Conservation (phyloP, 306 rosid genomes). For the Ceratonia siliqua region DNA sequence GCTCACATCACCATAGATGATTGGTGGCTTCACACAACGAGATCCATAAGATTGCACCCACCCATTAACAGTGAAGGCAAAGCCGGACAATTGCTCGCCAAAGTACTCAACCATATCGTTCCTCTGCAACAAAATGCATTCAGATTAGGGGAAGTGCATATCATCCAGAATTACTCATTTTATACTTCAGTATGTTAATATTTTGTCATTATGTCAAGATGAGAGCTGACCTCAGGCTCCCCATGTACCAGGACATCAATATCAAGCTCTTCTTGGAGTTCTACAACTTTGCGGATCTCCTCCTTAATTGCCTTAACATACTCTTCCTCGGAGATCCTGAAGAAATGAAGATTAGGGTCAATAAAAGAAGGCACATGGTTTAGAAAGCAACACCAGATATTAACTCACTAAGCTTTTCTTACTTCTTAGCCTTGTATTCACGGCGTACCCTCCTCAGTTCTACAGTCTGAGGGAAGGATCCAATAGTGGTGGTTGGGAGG, state of each 20-base stretch:
- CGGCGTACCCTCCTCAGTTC: slow-evolving; percentile 90
- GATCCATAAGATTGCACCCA: slow-evolving; percentile 96
- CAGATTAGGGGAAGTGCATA: slow-evolving; percentile 26
- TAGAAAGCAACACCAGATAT: slow-evolving; percentile 22
- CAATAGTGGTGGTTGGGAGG: slow-evolving; percentile 90
- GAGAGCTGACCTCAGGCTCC: slow-evolving; percentile 80
- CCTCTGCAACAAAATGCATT: slow-evolving; percentile 56
- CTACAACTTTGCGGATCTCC: slow-evolving; percentile 74
- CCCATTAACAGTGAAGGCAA: slow-evolving; percentile 82
- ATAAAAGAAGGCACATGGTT: slow-evolving; percentile 4
- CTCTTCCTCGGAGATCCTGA: slow-evolving; percentile 82
- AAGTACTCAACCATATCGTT: slow-evolving; percentile 94
- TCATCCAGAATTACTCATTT: slow-evolving; percentile 22
- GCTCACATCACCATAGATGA: slow-evolving; percentile 89
- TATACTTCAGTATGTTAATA: neutral
- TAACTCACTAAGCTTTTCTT: slow-evolving; percentile 33
- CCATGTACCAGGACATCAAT: slow-evolving; percentile 90
- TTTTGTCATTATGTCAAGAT: slow-evolving; percentile 13
- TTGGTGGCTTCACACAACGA: slow-evolving; percentile 95
- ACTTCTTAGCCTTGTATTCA: slow-evolving; percentile 86
- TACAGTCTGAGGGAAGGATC: slow-evolving; percentile 88
- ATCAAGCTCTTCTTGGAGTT: slow-evolving; percentile 83
- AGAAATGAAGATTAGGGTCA: slow-evolving; percentile 9
- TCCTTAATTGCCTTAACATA: slow-evolving; percentile 69
- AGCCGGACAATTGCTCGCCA: slow-evolving; percentile 87